Evolutionary conservation across 2,329 filamentous ascomycete genomes (phyloP).

Genomic region (Stemphylium vesicarium): DNA sequence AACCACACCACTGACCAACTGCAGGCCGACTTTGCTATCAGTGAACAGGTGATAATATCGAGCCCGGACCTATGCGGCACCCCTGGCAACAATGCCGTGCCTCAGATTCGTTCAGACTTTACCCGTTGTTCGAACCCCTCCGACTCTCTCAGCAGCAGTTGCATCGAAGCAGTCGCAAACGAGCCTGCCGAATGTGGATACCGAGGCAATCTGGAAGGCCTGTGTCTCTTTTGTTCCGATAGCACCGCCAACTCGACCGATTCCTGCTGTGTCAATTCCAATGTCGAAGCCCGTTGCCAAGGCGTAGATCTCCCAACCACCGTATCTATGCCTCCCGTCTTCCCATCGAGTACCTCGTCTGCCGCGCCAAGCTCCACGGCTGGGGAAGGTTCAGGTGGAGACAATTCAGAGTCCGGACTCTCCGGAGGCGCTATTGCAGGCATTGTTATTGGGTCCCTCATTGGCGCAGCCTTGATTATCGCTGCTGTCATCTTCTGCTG

Average conservation of each 20-base stretch:
- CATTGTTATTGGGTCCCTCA: constrained; percentile 81
- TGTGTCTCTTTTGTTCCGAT: constrained; percentile 85
- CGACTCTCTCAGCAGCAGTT: constrained; percentile 75
- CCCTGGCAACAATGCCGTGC: constrained; percentile 68
- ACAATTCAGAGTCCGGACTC: constrained; percentile 57
- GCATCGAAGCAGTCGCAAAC: constrained; percentile 78
- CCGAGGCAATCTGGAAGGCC: constrained; percentile 69
- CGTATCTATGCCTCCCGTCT: constrained; percentile 62
- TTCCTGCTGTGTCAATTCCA: constrained; percentile 87
- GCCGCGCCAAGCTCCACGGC: constrained; percentile 51
- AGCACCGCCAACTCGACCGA: constrained; percentile 92
- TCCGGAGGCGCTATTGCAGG: constrained; percentile 91
- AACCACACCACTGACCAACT: constrained; percentile 36
- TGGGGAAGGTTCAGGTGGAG: constrained; percentile 33
- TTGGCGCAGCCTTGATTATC: constrained; percentile 72
- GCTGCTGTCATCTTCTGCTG: constrained; percentile 67
- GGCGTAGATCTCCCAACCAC: constrained; percentile 80
- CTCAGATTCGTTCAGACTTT: constrained; percentile 89
- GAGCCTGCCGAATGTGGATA: constrained; percentile 90
- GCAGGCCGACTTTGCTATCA: constrained; percentile 81
- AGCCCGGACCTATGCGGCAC: constrained; percentile 75
- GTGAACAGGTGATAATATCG: constrained; percentile 82
- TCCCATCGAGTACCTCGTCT: constrained; percentile 67
- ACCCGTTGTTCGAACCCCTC: constrained; percentile 84
- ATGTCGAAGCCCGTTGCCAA: constrained; percentile 74